Percentiles rank a stretch among this genome's conserved stretches.
Conservation (phyloP, 257 asterid genomes). For the Ajuga chamaepitys region DNA sequence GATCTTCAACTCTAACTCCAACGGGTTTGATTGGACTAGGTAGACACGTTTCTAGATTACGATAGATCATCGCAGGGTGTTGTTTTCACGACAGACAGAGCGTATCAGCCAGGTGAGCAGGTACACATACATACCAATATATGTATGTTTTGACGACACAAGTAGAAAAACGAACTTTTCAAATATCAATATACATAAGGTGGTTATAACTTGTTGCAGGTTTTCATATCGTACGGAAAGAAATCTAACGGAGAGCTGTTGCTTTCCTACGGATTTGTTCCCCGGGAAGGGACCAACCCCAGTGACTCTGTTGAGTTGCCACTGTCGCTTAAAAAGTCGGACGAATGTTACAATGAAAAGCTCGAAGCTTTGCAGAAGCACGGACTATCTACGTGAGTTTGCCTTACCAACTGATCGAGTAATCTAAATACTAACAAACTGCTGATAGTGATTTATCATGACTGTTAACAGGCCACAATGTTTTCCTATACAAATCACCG, state of each 20-base stretch:
- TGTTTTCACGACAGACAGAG: conserved; percentile 84
- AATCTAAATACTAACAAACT: neutral
- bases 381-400: conserved; percentile 68
- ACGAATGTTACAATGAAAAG: conserved; percentile 75
- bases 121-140: conserved; percentile 35
- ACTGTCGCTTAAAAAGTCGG: conserved; percentile 60
- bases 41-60: conserved; percentile 81
- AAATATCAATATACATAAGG: too few species aligned
- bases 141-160: neutral
- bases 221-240: conserved; percentile 85
- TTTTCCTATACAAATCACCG: conserved; percentile 80
- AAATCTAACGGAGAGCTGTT: conserved; percentile 90
- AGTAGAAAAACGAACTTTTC: neutral
- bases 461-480: conserved; percentile 57
- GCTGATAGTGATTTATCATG: neutral
- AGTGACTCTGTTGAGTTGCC: conserved; percentile 71
- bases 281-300: conserved; percentile 93
- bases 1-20: conserved; percentile 9
- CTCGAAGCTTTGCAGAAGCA: conserved; percentile 53
- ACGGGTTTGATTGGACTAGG: conserved; percentile 39
- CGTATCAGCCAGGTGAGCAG: conserved; percentile 99
- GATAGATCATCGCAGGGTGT: conserved; percentile 86
- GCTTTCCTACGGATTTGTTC: conserved; percentile 96
- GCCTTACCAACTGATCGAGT: neutral
- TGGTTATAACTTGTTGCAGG: conserved; percentile 44